Conservation (phyloP, 805 yeast genomes). For the Metahyphopichia silvanorum region DNA sequence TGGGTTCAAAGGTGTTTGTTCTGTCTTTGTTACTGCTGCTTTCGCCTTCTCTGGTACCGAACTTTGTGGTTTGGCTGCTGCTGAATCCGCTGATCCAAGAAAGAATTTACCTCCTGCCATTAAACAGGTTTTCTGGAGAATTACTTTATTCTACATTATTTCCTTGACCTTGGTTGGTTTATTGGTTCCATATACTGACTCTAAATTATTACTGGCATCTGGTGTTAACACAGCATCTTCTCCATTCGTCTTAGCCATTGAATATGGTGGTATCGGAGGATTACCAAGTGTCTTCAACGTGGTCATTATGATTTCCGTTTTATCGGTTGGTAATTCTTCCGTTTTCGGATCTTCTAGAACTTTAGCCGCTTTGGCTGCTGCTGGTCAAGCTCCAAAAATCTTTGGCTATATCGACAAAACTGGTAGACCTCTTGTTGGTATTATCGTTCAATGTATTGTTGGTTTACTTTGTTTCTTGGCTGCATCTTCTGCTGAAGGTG, state of each 20-base stretch:
- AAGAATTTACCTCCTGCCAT: slow-evolving; percentile 37
- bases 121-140: slow-evolving; percentile 43
- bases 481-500: slow-evolving; percentile 37
- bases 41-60: slow-evolving; percentile 41
- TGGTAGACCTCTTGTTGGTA: slow-evolving; percentile 50
- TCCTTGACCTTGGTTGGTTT: slow-evolving; percentile 48
- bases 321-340: slow-evolving; percentile 43
- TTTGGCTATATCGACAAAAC: slow-evolving; percentile 45
- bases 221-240: slow-evolving; percentile 23
- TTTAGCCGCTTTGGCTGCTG: slow-evolving; percentile 43
- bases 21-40: slow-evolving; percentile 40
- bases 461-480: slow-evolving; percentile 46
- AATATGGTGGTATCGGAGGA: slow-evolving; percentile 32
- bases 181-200: slow-evolving; percentile 48
- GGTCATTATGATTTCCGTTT: slow-evolving; percentile 37
- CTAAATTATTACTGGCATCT: slow-evolving; percentile 18
- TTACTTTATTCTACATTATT: slow-evolving; percentile 38
- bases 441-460: slow-evolving; percentile 32
- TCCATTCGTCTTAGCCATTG: slow-evolving; percentile 30
- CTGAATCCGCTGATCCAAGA: slow-evolving; percentile 38
- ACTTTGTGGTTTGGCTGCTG: slow-evolving; percentile 39
- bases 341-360: slow-evolving; percentile 41
- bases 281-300: slow-evolving; percentile 39
- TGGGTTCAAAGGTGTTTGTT: slow-evolving; percentile 41
- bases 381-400: slow-evolving; percentile 43